Evolutionary conservation across 208 protist genomes (phyloP).

Genomic region (Plasmodiophora brassicae): DNA sequence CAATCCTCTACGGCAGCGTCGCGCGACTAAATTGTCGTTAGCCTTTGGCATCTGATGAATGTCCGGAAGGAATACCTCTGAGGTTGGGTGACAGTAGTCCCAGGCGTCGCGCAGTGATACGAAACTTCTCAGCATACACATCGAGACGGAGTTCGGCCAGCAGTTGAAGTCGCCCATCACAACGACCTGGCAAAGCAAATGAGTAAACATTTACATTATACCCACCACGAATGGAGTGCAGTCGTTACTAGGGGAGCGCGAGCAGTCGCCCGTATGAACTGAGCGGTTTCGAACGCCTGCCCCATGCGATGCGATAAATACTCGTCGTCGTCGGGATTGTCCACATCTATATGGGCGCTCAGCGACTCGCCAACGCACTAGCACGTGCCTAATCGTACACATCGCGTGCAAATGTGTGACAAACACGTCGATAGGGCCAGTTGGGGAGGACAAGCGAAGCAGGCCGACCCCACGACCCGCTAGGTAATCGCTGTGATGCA

Average conservation of each 20-base stretch:
- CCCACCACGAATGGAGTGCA: too few relatives aligned
- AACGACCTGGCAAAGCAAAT: not conserved
- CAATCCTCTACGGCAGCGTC: not conserved
- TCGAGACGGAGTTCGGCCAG: not conserved
- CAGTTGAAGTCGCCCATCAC: slow-evolving; percentile 21
- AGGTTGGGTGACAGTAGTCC: not conserved
- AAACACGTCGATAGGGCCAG: not conserved
- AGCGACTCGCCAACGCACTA: too few relatives aligned
- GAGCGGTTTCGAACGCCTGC: not conserved
- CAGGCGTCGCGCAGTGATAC: not conserved
- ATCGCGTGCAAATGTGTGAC: slow-evolving; percentile 9
- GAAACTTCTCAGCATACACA: not conserved
- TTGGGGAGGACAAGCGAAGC: not conserved
- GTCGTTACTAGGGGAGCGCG: not conserved
- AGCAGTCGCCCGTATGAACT: slow-evolving; percentile 17
- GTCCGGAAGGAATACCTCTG: too few relatives aligned
- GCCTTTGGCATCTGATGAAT: too few relatives aligned
- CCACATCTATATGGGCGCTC: too few relatives aligned
- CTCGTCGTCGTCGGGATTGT: not conserved
- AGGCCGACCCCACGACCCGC: slow-evolving; percentile 1
- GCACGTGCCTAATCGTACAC: too few relatives aligned
- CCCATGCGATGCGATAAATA: not conserved
- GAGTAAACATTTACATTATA: not conserved
- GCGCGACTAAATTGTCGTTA: not conserved
- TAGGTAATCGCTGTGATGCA: slow-evolving; percentile 5